phyloP scores from a whole-genome alignment of 2,329 filamentous ascomycete species.

The Fusarium metavorans region DNA sequence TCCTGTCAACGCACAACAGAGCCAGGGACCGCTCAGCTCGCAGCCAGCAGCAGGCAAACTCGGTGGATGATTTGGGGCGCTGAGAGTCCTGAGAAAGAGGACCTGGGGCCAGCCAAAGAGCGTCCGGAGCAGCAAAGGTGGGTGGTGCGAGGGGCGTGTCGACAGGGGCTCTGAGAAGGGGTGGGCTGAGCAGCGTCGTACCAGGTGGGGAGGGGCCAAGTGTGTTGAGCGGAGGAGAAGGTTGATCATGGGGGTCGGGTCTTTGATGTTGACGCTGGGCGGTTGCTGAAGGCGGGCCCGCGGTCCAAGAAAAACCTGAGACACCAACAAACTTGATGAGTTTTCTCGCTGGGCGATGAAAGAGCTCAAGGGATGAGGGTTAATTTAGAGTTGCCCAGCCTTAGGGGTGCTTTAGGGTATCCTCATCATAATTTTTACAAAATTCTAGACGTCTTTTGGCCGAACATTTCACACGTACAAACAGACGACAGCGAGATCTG shows the following conservation, averaged over 20 bases:
- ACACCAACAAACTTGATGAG: neutral
- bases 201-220: slow-evolving; percentile 38
- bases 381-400: neutral
- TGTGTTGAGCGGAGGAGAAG: slow-evolving; percentile 35
- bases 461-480: neutral
- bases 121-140: slow-evolving; percentile 34
- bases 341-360: neutral
- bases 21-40: slow-evolving; percentile 41
- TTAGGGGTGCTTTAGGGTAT: neutral
- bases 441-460: neutral
- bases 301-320: slow-evolving; percentile 5
- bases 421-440: neutral
- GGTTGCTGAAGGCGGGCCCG: slow-evolving; percentile 33
- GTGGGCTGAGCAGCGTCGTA: slow-evolving; percentile 50
- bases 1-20: slow-evolving; percentile 44
- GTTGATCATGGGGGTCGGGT: slow-evolving; percentile 43
- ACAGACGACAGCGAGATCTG: neutral
- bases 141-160: slow-evolving; percentile 44
- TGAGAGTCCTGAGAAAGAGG: neutral
- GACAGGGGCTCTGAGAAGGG: slow-evolving; percentile 32
- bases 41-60: slow-evolving; percentile 27
- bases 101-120: slow-evolving; percentile 31
- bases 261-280: slow-evolving; percentile 35
- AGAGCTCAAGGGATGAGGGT: neutral
- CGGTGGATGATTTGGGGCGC: slow-evolving; percentile 43